These are phyloP conservation scores for Microdochium nivale DNA, from an alignment of 2,329 filamentous ascomycete species.

Conservation along the genomic window DNA sequence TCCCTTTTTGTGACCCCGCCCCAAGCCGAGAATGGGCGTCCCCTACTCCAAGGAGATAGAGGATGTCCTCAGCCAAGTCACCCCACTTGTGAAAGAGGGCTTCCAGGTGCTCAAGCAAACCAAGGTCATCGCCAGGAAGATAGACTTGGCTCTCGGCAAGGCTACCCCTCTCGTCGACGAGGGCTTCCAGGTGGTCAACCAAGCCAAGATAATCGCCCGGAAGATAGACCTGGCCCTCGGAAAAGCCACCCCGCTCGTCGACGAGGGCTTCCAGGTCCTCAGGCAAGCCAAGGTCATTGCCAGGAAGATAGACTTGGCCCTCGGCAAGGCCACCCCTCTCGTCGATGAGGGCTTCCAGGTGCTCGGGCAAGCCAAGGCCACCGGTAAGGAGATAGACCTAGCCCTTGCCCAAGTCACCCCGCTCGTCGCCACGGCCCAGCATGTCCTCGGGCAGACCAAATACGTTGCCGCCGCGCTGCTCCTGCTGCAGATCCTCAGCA, in stretches of 20 bases:
- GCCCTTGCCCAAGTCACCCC: constrained; percentile 44
- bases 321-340: background rate
- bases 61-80: background rate
- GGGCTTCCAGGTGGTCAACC: background rate
- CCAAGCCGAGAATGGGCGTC: constrained; percentile 40
- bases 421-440: constrained; percentile 36
- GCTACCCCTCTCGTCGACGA: background rate
- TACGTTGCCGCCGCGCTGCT: constrained; percentile 39
- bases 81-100: background rate
- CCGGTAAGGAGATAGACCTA: constrained; percentile 29
- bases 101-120: background rate
- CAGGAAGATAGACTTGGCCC: constrained; percentile 9
- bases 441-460: constrained; percentile 37
- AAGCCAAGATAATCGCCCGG: background rate
- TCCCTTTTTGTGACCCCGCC: no score
- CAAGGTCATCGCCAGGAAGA: constrained; percentile 9
- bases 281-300: background rate
- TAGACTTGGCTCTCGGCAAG: background rate
- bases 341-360: background rate
- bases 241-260: background rate
- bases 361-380: background rate
- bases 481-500: constrained; percentile 35
- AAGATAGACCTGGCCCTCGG: constrained; percentile 9
- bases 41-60: constrained; percentile 33
- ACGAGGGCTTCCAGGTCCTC: background rate